phyloP scores from a whole-genome alignment of 1,284 basidiomycete genomes.

The Microbotryomycetes sp. region DNA sequence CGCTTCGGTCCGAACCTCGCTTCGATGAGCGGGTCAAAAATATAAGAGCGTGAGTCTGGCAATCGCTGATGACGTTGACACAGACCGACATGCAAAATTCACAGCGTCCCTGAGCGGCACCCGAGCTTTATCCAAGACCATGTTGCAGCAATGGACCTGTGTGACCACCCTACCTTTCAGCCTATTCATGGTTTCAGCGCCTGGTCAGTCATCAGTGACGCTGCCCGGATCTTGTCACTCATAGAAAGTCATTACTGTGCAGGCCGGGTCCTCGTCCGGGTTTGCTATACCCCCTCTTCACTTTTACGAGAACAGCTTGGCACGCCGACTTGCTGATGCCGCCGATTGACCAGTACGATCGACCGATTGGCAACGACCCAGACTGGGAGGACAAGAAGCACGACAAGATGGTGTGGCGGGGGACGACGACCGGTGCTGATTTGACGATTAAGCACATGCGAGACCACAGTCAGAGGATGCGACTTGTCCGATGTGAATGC shows the following conservation, averaged over 20 bases:
- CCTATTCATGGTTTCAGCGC: conserved; percentile 29
- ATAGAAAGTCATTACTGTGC: background rate
- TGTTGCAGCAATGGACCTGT: conserved; percentile 26
- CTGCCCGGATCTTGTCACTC: background rate
- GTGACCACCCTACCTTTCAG: conserved; percentile 24
- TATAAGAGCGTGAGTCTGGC: background rate
- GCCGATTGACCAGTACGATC: conserved; percentile 36
- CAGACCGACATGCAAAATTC: background rate
- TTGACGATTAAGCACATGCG: conserved; percentile 17
- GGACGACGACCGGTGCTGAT: conserved; percentile 43
- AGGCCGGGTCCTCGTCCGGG: conserved; percentile 30
- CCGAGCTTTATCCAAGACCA: conserved; percentile 27
- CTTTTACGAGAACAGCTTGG: conserved; percentile 30
- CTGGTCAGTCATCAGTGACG: conserved; percentile 16
- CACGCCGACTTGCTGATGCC: conserved; percentile 35
- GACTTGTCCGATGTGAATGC: conserved; percentile 20
- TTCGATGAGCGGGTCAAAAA: conserved; percentile 13
- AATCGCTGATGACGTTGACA: background rate
- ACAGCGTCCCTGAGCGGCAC: background rate
- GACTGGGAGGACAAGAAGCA: conserved; percentile 43
- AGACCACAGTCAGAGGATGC: conserved; percentile 18
- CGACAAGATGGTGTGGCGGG: conserved; percentile 41
- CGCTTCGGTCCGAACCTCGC: conserved; percentile 2
- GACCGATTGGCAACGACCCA: conserved; percentile 26
- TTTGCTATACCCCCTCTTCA: conserved; percentile 33